Evolutionary conservation across 2,329 filamentous ascomycete genomes (phyloP).

Genomic region (Phialocephala subalpina): DNA sequence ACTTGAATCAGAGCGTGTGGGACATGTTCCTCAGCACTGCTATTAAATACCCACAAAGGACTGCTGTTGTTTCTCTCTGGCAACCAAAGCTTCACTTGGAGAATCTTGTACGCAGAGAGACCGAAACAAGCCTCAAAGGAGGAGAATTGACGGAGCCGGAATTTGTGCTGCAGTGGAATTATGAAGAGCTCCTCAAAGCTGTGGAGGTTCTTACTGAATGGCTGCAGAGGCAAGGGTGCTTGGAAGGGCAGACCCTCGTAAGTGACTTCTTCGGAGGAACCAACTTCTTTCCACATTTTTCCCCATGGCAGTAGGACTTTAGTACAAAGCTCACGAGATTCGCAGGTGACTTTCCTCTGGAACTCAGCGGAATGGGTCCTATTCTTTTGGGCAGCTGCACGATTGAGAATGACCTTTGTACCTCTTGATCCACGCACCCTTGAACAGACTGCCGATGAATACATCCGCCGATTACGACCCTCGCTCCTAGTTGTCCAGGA

Average conservation of each 20-base stretch:
- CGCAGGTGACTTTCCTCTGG: conserved; percentile 14
- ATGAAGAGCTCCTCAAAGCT: conserved; percentile 10
- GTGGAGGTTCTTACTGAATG: conserved; percentile 1
- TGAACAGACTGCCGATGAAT: neutral
- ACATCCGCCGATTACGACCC: neutral
- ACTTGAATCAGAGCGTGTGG: conserved; percentile 16
- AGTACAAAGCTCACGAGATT: neutral
- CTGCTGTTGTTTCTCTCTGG: conserved; percentile 22
- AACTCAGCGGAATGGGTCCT: conserved; percentile 26
- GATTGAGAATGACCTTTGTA: conserved; percentile 20
- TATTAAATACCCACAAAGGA: neutral
- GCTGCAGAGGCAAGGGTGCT: conserved; percentile 7
- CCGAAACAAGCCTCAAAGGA: neutral
- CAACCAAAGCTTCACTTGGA: conserved; percentile 1
- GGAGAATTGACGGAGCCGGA: neutral
- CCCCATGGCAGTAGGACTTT: too few species aligned
- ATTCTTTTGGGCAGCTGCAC: conserved; percentile 25
- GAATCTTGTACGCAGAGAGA: neutral
- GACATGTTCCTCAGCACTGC: conserved; percentile 16
- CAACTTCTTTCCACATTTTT: too few species aligned
- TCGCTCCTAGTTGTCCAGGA: conserved; percentile 11
- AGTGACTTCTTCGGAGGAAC: too few species aligned
- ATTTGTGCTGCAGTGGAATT: neutral
- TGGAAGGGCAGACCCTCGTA: conserved; percentile 13
- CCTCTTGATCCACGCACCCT: conserved; percentile 18